Evolutionary conservation across 306 rosid genomes (phyloP), one percentile per base, ranked within the genome.

Genomic region (Senna siamea): DNA sequence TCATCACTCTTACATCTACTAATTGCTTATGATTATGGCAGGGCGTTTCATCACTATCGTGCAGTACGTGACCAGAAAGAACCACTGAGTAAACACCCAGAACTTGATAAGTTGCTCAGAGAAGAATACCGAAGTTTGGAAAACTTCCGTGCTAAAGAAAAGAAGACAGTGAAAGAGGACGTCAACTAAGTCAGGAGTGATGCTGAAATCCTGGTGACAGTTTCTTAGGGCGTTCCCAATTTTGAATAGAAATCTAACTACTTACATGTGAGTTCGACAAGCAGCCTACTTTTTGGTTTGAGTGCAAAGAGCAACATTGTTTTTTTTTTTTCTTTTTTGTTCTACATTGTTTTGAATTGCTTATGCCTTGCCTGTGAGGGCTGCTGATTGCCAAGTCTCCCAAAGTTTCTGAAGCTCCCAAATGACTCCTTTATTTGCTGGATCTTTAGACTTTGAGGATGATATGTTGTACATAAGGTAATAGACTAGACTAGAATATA

Each of bases 11-110:
- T 12, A 50, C 5, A 18, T 11, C 69, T 78, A 2, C 28, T 10
- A 26, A 38, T 44, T 77, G 74, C 57, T 75, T 18, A 40, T 72
- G 22, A 78, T 48, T 70, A 54, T 83, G 82, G 80, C 96, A 94
- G 99, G 99, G 99, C 99, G 2, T 94, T 94, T 79, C 99, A 94
- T 78, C 96, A 94, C 75, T 92, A 85, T 32, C 84, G 97, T 34
- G 81, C 82, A 70, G 66, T 46, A 32, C 85, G 83, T 1, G 79
- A 72, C 83, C 89, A 76, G 17, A 91, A 82, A 61, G 92, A 81
- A 22, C 84, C 88, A 0, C 71, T 88, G 69, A 72, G 60, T 57
- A 92, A 90, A 79, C 84, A 87, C 81, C 90, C 86, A 10, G 99
- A 92, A 76, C 76, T 94, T 82, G 96, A 88, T 9, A 81, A 53